Evolutionary conservation across 495 filamentous ascomycete species (phyloP).

Genomic region (Podospora sp.): DNA sequence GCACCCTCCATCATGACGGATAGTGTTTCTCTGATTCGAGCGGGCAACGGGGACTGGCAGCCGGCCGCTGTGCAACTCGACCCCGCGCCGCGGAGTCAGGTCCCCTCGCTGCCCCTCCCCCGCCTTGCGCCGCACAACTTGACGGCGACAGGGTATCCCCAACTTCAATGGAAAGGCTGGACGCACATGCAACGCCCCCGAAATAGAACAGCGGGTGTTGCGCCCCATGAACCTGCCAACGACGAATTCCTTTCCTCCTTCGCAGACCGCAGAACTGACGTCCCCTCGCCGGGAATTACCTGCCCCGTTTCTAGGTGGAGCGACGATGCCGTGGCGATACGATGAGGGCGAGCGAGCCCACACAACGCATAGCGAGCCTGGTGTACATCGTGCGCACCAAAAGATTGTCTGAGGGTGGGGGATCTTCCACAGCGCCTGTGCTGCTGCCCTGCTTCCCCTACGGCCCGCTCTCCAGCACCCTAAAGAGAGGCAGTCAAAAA

Average conservation of each 20-base stretch:
- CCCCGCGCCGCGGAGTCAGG: not conserved
- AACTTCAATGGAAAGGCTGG: conserved; percentile 12
- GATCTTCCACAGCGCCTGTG: not conserved
- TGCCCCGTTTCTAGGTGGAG: not conserved
- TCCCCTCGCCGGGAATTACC: conserved; percentile 1
- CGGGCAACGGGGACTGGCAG: not conserved
- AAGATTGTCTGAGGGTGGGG: not conserved
- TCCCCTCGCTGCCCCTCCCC: conserved; percentile 9
- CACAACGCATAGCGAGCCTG: not conserved
- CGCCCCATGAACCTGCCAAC: not conserved
- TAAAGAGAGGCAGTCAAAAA: not conserved
- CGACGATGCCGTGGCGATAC: not conserved
- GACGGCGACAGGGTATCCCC: conserved; percentile 15
- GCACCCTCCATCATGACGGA: not conserved
- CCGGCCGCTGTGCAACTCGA: conserved; percentile 1
- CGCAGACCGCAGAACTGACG: not conserved
- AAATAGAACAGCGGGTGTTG: conserved; percentile 15
- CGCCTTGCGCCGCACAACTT: conserved; percentile 9
- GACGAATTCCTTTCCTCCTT: conserved; percentile 1
- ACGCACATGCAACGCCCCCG: conserved; percentile 6
- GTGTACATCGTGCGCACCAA: not conserved
- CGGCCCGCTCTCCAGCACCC: not conserved
- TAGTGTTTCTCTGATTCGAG: conserved; percentile 1
- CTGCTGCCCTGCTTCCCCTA: not conserved
- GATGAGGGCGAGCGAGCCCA: not conserved